Conservation (phyloP, 2,329 filamentous ascomycete genomes). For the Clonostachys byssicola region DNA sequence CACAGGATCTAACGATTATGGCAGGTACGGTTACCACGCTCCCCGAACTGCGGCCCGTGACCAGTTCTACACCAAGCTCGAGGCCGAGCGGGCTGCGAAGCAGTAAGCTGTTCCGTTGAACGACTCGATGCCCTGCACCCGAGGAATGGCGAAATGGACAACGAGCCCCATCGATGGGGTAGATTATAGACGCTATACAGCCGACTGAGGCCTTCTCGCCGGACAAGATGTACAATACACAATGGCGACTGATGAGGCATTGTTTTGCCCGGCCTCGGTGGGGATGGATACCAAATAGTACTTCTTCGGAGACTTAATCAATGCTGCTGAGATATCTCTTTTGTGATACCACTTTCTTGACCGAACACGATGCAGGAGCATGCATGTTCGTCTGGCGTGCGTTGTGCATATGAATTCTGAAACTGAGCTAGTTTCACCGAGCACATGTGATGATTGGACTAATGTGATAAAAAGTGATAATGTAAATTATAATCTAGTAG, state of each 20-base stretch:
- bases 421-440: no score
- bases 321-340: no score
- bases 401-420: no score
- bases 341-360: no score
- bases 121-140: slow-evolving; percentile 9
- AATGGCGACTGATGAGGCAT: neutral
- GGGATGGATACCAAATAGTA: neutral
- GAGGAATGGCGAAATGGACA: slow-evolving; percentile 4
- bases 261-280: neutral
- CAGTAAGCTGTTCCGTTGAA: slow-evolving; percentile 5
- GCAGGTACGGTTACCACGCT: slow-evolving; percentile 60
- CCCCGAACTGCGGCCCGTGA: slow-evolving; percentile 56
- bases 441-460: no score
- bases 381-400: no score
- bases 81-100: slow-evolving; percentile 47
- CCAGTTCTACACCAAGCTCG: slow-evolving; percentile 53
- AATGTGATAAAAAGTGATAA: no score
- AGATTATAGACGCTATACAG: neutral
- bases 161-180: neutral
- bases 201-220: neutral
- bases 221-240: slow-evolving; percentile 4
- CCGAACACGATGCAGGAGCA: no score
- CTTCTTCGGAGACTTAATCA: no score
- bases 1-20: slow-evolving; percentile 3
- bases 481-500: no score